Percentiles rank a stretch among this genome's conserved stretches.
Conservation (phyloP, 768 basidiomycete genomes). For the Termitomyces sp. region DNA sequence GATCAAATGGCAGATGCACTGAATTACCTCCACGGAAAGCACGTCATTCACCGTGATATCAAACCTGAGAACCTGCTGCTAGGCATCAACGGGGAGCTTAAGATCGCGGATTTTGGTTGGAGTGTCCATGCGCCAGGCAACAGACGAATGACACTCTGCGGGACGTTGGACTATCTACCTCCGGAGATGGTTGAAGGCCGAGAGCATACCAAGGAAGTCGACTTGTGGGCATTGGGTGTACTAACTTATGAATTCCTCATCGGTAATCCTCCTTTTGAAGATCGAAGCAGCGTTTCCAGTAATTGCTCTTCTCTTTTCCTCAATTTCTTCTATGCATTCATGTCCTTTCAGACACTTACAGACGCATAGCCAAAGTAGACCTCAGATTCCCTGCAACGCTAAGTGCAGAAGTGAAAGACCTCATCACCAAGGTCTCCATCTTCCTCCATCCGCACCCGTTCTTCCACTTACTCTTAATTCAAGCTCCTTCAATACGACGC, state of each 20-base stretch:
- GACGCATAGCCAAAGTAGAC: constrained; percentile 86
- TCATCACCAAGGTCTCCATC: constrained; percentile 53
- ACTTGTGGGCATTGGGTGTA: constrained; percentile 97
- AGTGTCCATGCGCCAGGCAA: constrained; percentile 94
- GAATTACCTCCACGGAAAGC: constrained; percentile 87
- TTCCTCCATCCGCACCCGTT: neutral
- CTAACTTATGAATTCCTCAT: constrained; percentile 92
- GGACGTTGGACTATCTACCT: constrained; percentile 94
- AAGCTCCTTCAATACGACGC: constrained; percentile 87
- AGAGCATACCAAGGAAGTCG: constrained; percentile 87
- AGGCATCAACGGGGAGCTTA: constrained; percentile 93
- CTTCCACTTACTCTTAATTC: neutral
- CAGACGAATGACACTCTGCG: constrained; percentile 86
- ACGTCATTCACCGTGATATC: constrained; percentile 98
- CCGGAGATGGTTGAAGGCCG: constrained; percentile 97
- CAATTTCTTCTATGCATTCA: neutral
- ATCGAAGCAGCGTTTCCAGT: constrained; percentile 75
- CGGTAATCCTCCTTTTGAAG: constrained; percentile 81
- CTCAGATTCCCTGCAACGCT: constrained; percentile 59
- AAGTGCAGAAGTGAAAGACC: constrained; percentile 62
- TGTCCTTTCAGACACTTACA: constrained; percentile 69
- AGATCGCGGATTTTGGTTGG: constrained; percentile 99
- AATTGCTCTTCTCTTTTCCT: constrained; percentile 18
- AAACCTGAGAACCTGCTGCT: constrained; percentile 97
- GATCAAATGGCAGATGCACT: constrained; percentile 98